A percentile compares a stretch with the other conserved stretches of the same genome.
phyloP scores from a whole-genome alignment of 805 yeast genomes.

The Candida suzukii region DNA sequence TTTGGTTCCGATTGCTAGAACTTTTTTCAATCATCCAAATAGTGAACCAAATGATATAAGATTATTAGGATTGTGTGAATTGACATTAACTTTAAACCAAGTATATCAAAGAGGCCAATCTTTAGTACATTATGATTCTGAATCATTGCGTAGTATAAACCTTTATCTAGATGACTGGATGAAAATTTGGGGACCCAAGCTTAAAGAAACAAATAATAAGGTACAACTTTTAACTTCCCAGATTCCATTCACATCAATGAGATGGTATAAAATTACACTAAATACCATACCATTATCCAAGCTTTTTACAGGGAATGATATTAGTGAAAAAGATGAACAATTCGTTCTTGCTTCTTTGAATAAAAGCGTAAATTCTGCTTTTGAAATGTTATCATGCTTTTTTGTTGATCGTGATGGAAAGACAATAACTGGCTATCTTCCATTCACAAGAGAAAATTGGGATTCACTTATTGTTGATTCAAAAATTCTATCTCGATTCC shows the following conservation, averaged over 20 bases:
- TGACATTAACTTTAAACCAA: constrained; percentile 8
- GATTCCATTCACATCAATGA: constrained; percentile 13
- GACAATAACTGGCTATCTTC: constrained; percentile 6
- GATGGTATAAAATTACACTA: constrained; percentile 11
- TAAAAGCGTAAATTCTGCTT: constrained; percentile 11
- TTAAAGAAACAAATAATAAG: background rate
- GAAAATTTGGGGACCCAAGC: constrained; percentile 7
- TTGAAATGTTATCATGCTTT: constrained; percentile 11
- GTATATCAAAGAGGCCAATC: constrained; percentile 1
- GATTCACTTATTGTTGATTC: constrained; percentile 1
- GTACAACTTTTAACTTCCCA: constrained; percentile 1
- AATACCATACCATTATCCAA: constrained; percentile 7
- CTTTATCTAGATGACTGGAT: constrained; percentile 11
- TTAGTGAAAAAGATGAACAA: constrained; percentile 5
- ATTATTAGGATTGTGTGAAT: constrained; percentile 11
- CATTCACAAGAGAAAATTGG: constrained; percentile 8
- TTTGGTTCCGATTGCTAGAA: constrained; percentile 8
- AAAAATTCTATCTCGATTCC: constrained; percentile 3
- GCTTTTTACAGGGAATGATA: constrained; percentile 4
- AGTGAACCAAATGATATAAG: constrained; percentile 8
- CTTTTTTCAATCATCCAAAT: constrained; percentile 3
- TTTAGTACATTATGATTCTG: background rate
- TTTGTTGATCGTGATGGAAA: constrained; percentile 4
- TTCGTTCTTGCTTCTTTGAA: constrained; percentile 7
- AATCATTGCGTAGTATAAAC: constrained; percentile 5